Conservation (phyloP, 129 eudicot genomes). For the Helianthus tuberosus region DNA sequence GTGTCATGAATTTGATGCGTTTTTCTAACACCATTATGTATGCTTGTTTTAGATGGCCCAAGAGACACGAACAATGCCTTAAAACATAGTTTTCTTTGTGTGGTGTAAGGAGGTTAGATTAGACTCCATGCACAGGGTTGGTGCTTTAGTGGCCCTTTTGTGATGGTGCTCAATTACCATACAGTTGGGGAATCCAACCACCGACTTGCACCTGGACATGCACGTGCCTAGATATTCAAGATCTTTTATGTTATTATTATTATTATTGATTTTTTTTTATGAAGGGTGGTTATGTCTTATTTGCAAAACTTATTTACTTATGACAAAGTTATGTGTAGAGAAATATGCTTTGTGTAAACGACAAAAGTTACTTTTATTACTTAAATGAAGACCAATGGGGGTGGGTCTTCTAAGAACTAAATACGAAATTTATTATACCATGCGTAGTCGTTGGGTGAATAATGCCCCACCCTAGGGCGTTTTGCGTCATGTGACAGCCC, state of each 20-base stretch:
- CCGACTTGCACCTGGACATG: slow-evolving; percentile 21
- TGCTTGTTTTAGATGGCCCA: background rate
- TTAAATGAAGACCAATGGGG: background rate
- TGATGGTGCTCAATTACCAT: slow-evolving; percentile 25
- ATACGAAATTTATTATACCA: slow-evolving; percentile 9
- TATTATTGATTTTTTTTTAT: background rate
- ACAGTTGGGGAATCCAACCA: slow-evolving; percentile 24
- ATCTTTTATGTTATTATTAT: background rate
- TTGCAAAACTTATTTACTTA: background rate
- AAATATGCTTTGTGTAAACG: background rate
- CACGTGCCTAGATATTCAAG: slow-evolving; percentile 34
- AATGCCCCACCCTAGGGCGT: too few species aligned
- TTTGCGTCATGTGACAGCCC: too few species aligned
- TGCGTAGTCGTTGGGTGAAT: too few species aligned
- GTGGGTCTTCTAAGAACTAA: background rate
- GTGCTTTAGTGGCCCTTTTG: slow-evolving; percentile 22
- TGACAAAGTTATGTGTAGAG: background rate
- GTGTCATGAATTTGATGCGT: slow-evolving; percentile 1
- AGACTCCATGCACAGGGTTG: slow-evolving; percentile 23
- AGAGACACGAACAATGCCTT: background rate
- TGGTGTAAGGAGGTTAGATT: slow-evolving; percentile 12
- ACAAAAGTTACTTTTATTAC: background rate
- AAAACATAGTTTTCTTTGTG: background rate
- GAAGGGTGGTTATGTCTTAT: slow-evolving; percentile 13
- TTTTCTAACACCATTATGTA: too few species aligned